Percentiles rank a stretch among this genome's conserved stretches.
Conservation (phyloP, 441 rosid genomes). For the Capsella rubella region DNA sequence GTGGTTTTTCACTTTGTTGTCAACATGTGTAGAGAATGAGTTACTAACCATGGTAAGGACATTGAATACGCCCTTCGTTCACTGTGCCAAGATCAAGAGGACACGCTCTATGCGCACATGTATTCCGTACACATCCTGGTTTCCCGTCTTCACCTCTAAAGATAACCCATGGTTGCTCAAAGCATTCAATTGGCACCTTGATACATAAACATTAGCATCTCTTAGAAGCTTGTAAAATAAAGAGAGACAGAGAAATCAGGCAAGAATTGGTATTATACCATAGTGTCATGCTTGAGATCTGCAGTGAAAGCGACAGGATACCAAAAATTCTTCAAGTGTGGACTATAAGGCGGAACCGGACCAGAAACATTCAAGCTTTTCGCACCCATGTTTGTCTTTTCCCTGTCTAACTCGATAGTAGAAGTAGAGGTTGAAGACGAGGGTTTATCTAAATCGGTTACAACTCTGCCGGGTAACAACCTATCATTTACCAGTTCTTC, state of each 20-base stretch:
- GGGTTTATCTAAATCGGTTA: conserved; percentile 51
- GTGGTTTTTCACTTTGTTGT: not conserved
- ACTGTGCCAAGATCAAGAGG: conserved; percentile 97
- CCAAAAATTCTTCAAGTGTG: conserved; percentile 87
- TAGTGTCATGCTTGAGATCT: conserved; percentile 84
- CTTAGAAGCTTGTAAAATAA: not conserved
- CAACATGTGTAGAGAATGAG: not conserved
- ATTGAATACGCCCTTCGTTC: conserved; percentile 89
- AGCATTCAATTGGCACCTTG: conserved; percentile 93
- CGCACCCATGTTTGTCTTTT: conserved; percentile 53
- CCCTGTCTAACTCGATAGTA: conserved; percentile 51
- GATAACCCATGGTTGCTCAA: conserved; percentile 94
- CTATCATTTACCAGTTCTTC: conserved; percentile 85
- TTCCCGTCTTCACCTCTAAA: conserved; percentile 91
- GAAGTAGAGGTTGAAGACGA: conserved; percentile 56
- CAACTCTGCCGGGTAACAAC: conserved; percentile 68
- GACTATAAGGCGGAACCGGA: conserved; percentile 82
- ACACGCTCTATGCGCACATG: conserved; percentile 98
- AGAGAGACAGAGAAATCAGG: not conserved
- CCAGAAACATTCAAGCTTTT: conserved; percentile 89
- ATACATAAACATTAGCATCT: conserved; percentile 17
- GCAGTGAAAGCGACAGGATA: conserved; percentile 87
- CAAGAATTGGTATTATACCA: conserved; percentile 56
- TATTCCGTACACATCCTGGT: conserved; percentile 92
- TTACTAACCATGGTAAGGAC: conserved; percentile 95